A percentile compares a stretch with the other conserved stretches of the same genome.
Conservation (phyloP, 2,329 filamentous ascomycete species). For the Fusarium sambucinum region DNA sequence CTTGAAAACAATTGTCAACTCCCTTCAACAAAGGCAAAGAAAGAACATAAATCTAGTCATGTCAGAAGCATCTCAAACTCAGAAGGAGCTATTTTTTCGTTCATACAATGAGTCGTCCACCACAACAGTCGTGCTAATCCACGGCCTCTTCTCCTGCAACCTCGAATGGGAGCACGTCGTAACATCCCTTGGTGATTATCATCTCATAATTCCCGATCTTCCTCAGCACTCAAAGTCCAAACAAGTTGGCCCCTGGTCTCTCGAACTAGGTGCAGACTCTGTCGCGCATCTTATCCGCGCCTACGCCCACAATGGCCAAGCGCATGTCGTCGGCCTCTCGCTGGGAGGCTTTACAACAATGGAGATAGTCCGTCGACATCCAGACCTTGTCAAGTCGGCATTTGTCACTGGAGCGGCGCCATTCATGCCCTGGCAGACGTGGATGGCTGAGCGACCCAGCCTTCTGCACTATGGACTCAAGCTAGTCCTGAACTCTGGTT, state of each 20-base stretch:
- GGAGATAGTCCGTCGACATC: constrained; percentile 12
- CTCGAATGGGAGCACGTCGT: constrained; percentile 53
- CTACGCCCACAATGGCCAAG: constrained; percentile 51
- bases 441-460: constrained; percentile 46
- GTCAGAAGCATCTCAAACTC: background rate
- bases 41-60: background rate
- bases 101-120: constrained; percentile 44
- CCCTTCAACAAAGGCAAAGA: fast-evolving
- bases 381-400: constrained; percentile 43
- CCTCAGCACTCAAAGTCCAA: constrained; percentile 54
- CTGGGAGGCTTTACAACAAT: constrained; percentile 51
- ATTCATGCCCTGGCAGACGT: constrained; percentile 47
- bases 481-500: constrained; percentile 43
- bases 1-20: no score
- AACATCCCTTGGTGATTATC: constrained; percentile 53
- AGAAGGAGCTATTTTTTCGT: background rate
- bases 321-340: constrained; percentile 58
- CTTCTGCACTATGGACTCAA: constrained; percentile 46
- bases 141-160: constrained; percentile 51
- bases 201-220: constrained; percentile 56
- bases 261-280: constrained; percentile 47
- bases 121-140: constrained; percentile 51
- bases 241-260: constrained; percentile 49
- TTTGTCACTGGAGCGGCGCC: constrained; percentile 49
- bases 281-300: constrained; percentile 53